Evolutionary conservation across 257 asterid species (phyloP).

Genomic region (Osmanthus fragrans): DNA sequence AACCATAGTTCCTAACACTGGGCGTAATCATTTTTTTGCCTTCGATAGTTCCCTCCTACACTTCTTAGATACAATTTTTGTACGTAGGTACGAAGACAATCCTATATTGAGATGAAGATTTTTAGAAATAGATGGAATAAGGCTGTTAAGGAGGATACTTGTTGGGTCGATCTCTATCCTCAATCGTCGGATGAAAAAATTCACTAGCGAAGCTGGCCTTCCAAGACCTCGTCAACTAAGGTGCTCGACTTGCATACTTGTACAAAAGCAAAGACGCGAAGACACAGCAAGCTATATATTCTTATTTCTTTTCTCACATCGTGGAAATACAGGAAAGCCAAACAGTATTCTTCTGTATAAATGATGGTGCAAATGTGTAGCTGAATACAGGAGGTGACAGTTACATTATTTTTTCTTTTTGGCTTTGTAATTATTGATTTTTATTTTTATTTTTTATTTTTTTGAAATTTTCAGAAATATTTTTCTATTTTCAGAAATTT

Average conservation of each 20-base stretch:
- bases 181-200: background rate
- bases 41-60: too few relatives aligned
- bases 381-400: background rate
- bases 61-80: background rate
- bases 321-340: background rate
- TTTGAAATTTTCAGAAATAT: background rate
- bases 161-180: conserved; percentile 72
- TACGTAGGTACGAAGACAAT: conserved; percentile 60
- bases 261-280: conserved; percentile 7
- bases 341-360: background rate
- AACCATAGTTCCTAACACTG: too few relatives aligned
- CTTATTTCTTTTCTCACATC: conserved; percentile 12
- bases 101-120: conserved; percentile 59
- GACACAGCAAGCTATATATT: background rate
- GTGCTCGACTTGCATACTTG: conserved; percentile 4
- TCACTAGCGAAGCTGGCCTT: conserved; percentile 8
- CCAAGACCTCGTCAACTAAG: background rate
- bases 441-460: too few relatives aligned
- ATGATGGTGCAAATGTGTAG: background rate
- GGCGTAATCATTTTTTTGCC: too few relatives aligned
- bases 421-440: background rate
- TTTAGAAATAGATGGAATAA: conserved; percentile 63
- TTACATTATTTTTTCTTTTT: background rate
- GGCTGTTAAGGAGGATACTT: conserved; percentile 58
- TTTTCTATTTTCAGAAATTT: background rate